Percentiles rank a stretch among this genome's conserved stretches.
Evolutionary conservation across 2,329 filamentous ascomycete genomes (phyloP).

Genomic region (Sclerotiophoma versabilis): DNA sequence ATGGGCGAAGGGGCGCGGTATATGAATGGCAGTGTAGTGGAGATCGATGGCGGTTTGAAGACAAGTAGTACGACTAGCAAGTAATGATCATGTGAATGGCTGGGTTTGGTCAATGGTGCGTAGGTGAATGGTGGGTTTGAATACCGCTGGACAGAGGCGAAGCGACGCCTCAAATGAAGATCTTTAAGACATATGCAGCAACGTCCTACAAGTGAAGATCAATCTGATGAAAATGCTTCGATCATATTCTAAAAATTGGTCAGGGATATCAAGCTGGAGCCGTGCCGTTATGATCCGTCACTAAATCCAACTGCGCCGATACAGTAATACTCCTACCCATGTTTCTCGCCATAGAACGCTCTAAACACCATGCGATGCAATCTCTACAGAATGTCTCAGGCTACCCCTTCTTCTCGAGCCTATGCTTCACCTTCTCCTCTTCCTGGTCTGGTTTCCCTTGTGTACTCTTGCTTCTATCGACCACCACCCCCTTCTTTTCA

Average conservation of each 20-base stretch:
- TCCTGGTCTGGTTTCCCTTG: background rate
- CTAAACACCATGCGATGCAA: conserved; percentile 8
- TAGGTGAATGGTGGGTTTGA: background rate
- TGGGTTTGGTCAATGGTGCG: background rate
- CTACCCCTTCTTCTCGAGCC: background rate
- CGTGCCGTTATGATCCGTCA: background rate
- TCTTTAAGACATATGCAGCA: too few relatives aligned
- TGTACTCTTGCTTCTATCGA: background rate
- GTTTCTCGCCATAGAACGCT: background rate
- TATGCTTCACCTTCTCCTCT: background rate
- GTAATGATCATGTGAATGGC: conserved; percentile 2
- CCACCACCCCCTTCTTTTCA: background rate
- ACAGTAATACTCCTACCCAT: background rate
- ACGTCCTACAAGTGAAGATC: too few relatives aligned
- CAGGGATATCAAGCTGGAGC: conserved; percentile 7
- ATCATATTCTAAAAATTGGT: background rate
- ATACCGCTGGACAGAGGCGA: too few relatives aligned
- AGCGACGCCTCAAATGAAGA: too few relatives aligned
- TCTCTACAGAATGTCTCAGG: background rate
- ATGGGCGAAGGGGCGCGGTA: conserved; percentile 55
- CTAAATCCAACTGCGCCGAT: background rate
- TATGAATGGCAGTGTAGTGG: conserved; percentile 57
- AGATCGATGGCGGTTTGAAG: conserved; percentile 56
- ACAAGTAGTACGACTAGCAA: conserved; percentile 31
- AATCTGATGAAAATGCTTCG: background rate